Evolutionary conservation across 2,329 filamentous ascomycete species (phyloP).

Genomic region (Aspergillus persii): DNA sequence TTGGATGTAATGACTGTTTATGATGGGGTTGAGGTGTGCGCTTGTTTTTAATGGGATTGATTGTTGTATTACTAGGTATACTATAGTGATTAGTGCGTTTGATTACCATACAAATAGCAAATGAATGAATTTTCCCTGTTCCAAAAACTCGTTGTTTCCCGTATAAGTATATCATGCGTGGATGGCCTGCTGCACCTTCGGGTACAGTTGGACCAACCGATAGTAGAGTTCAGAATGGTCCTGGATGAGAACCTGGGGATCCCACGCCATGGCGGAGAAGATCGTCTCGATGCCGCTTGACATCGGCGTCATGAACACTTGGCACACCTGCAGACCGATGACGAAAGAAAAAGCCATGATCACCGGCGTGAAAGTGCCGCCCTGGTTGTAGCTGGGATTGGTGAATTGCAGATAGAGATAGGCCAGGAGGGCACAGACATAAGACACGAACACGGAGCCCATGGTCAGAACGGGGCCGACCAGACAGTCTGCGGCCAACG

Average conservation of each 20-base stretch:
- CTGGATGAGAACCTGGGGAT: constrained; percentile 67
- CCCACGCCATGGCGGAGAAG: constrained; percentile 74
- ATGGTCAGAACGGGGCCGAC: constrained; percentile 71
- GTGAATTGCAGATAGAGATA: constrained; percentile 88
- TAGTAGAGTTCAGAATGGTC: constrained; percentile 81
- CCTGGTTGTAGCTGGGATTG: constrained; percentile 72
- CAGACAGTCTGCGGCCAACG: constrained; percentile 83
- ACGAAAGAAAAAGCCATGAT: constrained; percentile 83
- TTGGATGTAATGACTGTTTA: background rate
- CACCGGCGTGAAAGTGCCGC: constrained; percentile 67
- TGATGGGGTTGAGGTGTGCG: background rate
- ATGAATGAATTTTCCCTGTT: background rate
- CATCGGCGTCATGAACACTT: constrained; percentile 85
- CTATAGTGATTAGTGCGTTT: background rate
- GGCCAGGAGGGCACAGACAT: constrained; percentile 74
- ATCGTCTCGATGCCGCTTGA: constrained; percentile 88
- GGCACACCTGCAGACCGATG: constrained; percentile 84
- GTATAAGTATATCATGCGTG: constrained; percentile 48
- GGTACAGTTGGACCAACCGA: constrained; percentile 77
- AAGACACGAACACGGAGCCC: constrained; percentile 79
- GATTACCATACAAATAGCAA: background rate
- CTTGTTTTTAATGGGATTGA: background rate
- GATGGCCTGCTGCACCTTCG: constrained; percentile 75
- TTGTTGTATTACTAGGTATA: background rate
- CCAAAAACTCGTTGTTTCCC: background rate